Evolutionary conservation across 1,284 basidiomycete species (phyloP).

Genomic region (Boletellus sp.): DNA sequence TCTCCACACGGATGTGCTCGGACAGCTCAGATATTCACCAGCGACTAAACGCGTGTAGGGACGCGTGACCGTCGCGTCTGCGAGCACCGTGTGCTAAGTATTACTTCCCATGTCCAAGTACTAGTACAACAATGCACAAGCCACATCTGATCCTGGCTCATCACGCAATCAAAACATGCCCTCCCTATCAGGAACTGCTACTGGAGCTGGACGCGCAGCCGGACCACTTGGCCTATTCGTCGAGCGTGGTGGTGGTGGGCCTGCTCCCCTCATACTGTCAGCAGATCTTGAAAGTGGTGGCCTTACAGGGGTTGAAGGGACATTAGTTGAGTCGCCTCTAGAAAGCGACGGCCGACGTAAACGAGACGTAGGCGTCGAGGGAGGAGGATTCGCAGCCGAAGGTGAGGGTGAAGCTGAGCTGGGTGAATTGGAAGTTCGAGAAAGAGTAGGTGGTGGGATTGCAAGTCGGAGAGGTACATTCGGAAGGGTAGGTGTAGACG

Average conservation of each 20-base stretch:
- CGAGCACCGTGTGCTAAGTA: no score
- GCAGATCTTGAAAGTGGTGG: slow-evolving; percentile 32
- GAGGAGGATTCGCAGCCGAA: slow-evolving; percentile 15
- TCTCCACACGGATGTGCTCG: no score
- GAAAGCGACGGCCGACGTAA: slow-evolving; percentile 21
- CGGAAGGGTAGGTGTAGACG: slow-evolving; percentile 28
- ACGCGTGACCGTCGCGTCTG: slow-evolving; percentile 23
- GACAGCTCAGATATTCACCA: background rate
- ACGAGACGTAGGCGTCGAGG: slow-evolving; percentile 14
- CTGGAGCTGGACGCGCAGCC: slow-evolving; percentile 42
- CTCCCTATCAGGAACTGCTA: slow-evolving; percentile 47
- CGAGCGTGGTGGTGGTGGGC: slow-evolving; percentile 55
- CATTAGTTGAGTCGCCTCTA: slow-evolving; percentile 14
- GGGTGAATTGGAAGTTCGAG: slow-evolving; percentile 27
- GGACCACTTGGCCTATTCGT: slow-evolving; percentile 58
- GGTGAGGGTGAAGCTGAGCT: slow-evolving; percentile 25
- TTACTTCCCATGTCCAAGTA: background rate
- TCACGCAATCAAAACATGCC: slow-evolving; percentile 49
- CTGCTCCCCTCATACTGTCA: slow-evolving; percentile 32
- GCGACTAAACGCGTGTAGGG: slow-evolving; percentile 23
- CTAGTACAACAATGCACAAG: background rate
- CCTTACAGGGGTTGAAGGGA: slow-evolving; percentile 16
- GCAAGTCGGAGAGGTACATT: slow-evolving; percentile 21
- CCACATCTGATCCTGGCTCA: background rate
- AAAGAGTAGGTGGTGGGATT: slow-evolving; percentile 24